A percentile compares a stretch with the other conserved stretches of the same genome.
Conservation (phyloP, 805 yeast species). For the Lipomyces lipofer region DNA sequence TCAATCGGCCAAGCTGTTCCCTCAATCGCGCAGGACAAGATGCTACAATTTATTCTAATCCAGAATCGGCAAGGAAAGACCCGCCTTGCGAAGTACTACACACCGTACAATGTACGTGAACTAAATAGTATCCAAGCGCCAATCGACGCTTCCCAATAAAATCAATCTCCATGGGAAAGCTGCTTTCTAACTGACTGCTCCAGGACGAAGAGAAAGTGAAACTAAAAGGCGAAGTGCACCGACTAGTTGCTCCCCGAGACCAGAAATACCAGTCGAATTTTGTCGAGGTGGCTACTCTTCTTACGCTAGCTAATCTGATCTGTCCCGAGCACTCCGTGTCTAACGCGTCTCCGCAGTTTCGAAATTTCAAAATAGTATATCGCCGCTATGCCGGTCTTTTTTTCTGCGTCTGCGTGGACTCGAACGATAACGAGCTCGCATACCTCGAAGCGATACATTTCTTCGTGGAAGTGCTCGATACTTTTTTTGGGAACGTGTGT, state of each 20-base stretch:
- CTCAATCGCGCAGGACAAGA: too few species aligned
- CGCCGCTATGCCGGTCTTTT: slow-evolving; percentile 89
- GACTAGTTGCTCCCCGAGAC: slow-evolving; percentile 78
- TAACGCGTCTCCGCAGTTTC: slow-evolving; percentile 41
- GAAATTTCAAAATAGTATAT: slow-evolving; percentile 70
- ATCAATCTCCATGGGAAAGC: too few species aligned
- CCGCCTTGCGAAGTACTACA: slow-evolving; percentile 80
- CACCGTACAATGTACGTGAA: slow-evolving; percentile 44
- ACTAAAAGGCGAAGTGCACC: slow-evolving; percentile 66
- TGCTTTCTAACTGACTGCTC: too few species aligned
- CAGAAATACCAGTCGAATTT: slow-evolving; percentile 80
- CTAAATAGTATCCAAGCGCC: too few species aligned
- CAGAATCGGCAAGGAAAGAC: slow-evolving; percentile 94
- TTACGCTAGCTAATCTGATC: neutral
- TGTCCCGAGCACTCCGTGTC: slow-evolving; percentile 17
- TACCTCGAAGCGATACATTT: slow-evolving; percentile 83
- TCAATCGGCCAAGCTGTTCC: too few species aligned
- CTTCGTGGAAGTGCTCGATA: slow-evolving; percentile 83
- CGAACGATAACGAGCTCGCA: slow-evolving; percentile 77
- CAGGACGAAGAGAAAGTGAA: slow-evolving; percentile 50
- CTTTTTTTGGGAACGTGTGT: slow-evolving; percentile 86
- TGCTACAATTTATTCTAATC: slow-evolving; percentile 72
- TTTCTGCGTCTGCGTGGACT: slow-evolving; percentile 80
- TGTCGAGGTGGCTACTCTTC: slow-evolving; percentile 49
- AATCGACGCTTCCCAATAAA: too few species aligned